Percentiles rank a stretch among this genome's conserved stretches.
Conservation (phyloP, 2,329 filamentous ascomycete genomes). For the Albophoma yamanashiensis region DNA sequence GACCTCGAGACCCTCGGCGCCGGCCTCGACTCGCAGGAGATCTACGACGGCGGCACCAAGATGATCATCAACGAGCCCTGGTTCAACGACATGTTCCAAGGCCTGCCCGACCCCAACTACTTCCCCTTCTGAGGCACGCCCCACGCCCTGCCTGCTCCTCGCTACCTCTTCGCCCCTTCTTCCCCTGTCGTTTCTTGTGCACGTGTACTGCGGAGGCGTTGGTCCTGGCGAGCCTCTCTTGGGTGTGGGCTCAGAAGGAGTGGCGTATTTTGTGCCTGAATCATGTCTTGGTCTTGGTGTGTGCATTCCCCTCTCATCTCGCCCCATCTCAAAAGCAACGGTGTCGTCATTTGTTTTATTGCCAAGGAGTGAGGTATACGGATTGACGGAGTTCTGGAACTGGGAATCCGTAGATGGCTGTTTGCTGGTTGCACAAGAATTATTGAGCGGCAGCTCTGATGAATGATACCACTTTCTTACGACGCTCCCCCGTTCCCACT, state of each 20-base stretch:
- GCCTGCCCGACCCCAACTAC: conserved; percentile 20
- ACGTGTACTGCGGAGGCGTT: background rate
- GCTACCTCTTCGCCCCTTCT: background rate
- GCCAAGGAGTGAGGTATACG: background rate
- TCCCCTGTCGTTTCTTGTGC: background rate
- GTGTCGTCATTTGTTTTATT: background rate
- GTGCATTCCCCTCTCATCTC: background rate
- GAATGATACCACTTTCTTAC: background rate
- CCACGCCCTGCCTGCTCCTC: background rate
- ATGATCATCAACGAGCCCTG: conserved; percentile 29
- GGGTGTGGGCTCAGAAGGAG: background rate
- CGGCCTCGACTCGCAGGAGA: conserved; percentile 13
- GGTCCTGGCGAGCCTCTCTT: background rate
- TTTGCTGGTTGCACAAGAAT: too few relatives aligned
- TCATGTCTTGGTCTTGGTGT: background rate
- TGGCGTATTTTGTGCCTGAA: background rate
- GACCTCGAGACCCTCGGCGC: conserved; percentile 19
- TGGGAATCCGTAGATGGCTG: background rate
- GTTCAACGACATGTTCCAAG: conserved; percentile 25
- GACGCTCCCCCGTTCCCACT: background rate
- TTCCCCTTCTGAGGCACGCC: conserved; percentile 20
- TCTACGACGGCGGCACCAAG: conserved; percentile 21
- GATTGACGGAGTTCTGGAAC: background rate
- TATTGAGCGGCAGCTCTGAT: background rate
- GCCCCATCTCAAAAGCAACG: background rate